phyloP scores from a whole-genome alignment of 768 basidiomycete species.

The Suillus bovinus region DNA sequence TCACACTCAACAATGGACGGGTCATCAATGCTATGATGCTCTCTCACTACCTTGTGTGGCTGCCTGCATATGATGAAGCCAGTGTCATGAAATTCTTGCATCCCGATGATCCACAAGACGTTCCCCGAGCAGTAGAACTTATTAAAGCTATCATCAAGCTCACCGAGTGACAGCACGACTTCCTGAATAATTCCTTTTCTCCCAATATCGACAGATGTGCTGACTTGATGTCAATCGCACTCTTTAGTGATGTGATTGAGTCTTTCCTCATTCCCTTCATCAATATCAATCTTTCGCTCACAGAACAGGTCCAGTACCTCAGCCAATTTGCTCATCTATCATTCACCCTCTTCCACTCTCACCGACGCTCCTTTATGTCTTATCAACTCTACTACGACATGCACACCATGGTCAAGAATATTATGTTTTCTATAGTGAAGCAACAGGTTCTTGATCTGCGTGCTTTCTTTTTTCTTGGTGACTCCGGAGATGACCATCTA shows the following conservation, averaged over 20 bases:
- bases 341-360: not conserved
- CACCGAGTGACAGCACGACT: not conserved
- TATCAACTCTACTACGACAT: slow-evolving; percentile 17
- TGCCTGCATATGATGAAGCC: not conserved
- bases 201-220: not conserved
- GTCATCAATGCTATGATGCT: too few relatives aligned
- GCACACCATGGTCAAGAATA: slow-evolving; percentile 31
- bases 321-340: not conserved
- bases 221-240: not conserved
- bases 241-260: not conserved
- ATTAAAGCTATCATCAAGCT: not conserved
- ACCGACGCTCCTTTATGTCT: not conserved
- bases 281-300: not conserved
- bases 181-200: not conserved
- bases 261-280: not conserved
- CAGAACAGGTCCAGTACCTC: not conserved
- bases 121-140: not conserved
- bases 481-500: slow-evolving; percentile 27
- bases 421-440: slow-evolving; percentile 16
- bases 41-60: too few relatives aligned
- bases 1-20: too few relatives aligned
- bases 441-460: slow-evolving; percentile 18
- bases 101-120: not conserved
- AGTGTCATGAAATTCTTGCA: not conserved
- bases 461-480: slow-evolving; percentile 22